Percentiles rank a stretch among this genome's conserved stretches.
phyloP scores from a whole-genome alignment of 805 yeast genomes.

The Yarrowia sp. region DNA sequence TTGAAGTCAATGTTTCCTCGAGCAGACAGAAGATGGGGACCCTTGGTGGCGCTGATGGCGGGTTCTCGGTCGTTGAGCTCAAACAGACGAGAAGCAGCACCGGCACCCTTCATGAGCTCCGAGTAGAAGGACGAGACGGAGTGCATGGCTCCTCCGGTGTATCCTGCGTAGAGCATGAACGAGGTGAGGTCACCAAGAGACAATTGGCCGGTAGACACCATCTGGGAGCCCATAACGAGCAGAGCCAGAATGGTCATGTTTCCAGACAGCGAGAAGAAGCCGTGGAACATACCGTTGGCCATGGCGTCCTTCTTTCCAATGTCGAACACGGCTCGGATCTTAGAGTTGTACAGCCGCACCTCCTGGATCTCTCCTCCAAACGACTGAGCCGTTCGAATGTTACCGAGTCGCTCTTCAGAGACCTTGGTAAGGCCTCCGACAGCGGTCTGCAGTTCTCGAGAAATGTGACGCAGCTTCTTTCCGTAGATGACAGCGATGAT shows the following conservation, averaged over 20 bases:
- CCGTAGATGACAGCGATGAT: slow-evolving; percentile 85
- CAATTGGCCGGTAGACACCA: slow-evolving; percentile 78
- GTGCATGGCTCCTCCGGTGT: slow-evolving; percentile 90
- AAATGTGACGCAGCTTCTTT: slow-evolving; percentile 71
- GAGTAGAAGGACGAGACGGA: slow-evolving; percentile 91
- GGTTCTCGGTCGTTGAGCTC: slow-evolving; percentile 85
- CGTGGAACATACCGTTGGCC: slow-evolving; percentile 76
- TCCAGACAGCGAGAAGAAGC: slow-evolving; percentile 84
- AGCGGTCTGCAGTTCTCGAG: slow-evolving; percentile 80
- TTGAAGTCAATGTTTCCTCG: slow-evolving; percentile 61
- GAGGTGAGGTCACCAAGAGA: slow-evolving; percentile 89
- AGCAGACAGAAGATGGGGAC: slow-evolving; percentile 50
- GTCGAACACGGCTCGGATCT: slow-evolving; percentile 67
- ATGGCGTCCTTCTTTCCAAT: slow-evolving; percentile 82
- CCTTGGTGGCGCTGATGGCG: slow-evolving; percentile 68
- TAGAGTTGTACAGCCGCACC: slow-evolving; percentile 73
- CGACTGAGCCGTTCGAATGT: slow-evolving; percentile 85
- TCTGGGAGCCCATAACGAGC: slow-evolving; percentile 77
- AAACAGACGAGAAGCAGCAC: slow-evolving; percentile 91
- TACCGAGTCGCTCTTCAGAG: slow-evolving; percentile 88
- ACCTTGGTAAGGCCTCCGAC: slow-evolving; percentile 87
- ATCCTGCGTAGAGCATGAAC: slow-evolving; percentile 94
- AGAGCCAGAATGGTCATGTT: slow-evolving; percentile 79
- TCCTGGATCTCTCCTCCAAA: slow-evolving; percentile 86
- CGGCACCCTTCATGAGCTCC: slow-evolving; percentile 96